phyloP scores from a whole-genome alignment of 441 rosid genomes.

The Pelargonium citronellum region DNA sequence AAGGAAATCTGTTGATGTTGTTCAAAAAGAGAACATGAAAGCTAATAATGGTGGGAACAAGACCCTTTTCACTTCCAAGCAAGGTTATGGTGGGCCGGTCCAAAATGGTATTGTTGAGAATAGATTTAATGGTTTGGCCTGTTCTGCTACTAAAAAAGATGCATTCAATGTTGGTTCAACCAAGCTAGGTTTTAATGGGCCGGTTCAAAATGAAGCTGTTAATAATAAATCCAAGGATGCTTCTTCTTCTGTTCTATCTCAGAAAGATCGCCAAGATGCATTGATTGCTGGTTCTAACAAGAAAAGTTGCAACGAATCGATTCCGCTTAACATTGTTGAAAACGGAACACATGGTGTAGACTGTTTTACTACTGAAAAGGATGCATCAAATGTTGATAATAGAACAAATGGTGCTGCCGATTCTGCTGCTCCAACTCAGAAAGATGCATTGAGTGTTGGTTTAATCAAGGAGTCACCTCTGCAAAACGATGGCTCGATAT shows the following conservation, averaged over 20 bases:
- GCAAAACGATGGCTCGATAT: neutral
- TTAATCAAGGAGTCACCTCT: neutral
- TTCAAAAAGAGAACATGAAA: constrained; percentile 41
- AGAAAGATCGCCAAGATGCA: too few species aligned
- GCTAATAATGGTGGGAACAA: constrained; percentile 32
- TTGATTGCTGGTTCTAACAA: neutral
- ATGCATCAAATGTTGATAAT: neutral
- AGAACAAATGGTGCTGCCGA: neutral
- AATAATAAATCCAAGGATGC: neutral
- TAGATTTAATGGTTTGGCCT: constrained; percentile 20
- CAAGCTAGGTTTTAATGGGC: neutral
- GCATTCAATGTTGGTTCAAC: constrained; percentile 8
- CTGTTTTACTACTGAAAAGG: neutral
- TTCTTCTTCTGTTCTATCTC: neutral
- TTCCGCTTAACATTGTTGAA: neutral
- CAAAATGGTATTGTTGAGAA: constrained; percentile 31
- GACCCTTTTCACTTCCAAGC: constrained; percentile 30
- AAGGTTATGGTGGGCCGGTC: constrained; percentile 30
- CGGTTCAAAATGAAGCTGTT: too few species aligned
- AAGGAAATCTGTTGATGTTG: constrained; percentile 38
- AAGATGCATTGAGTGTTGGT: neutral
- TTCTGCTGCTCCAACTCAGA: neutral
- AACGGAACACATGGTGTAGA: neutral
- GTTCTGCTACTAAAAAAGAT: constrained; percentile 31
- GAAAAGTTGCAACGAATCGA: neutral